These are phyloP conservation scores for Peronospora farinosa DNA, from an alignment of 352 stramenopile species.

Conservation along the genomic window DNA sequence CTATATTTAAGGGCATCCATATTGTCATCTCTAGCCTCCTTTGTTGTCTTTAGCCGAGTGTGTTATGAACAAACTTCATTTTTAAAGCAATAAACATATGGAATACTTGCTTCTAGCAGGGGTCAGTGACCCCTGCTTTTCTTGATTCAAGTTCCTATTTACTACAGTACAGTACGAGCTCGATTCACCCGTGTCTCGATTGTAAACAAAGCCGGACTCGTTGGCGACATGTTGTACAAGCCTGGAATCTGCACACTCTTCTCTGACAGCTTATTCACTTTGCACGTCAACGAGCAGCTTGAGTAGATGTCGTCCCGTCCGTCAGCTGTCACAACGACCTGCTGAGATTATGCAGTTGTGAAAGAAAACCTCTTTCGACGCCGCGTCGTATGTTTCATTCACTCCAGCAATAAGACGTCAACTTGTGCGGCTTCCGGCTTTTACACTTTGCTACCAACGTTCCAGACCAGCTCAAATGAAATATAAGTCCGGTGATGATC, in stretches of 20 bases:
- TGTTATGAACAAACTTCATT: not conserved
- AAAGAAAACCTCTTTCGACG: constrained; percentile 54
- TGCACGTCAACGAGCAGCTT: constrained; percentile 38
- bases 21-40: constrained; percentile 8
- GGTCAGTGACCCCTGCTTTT: constrained; percentile 14
- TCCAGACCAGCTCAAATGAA: constrained; percentile 66
- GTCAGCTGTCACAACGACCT: constrained; percentile 43
- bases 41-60: constrained; percentile 6
- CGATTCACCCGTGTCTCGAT: constrained; percentile 44
- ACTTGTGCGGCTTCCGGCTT: constrained; percentile 36
- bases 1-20: constrained; percentile 29
- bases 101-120: too few relatives aligned
- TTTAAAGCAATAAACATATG: too few relatives aligned
- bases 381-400: constrained; percentile 59
- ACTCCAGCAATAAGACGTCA: constrained; percentile 62
- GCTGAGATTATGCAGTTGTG: constrained; percentile 63
- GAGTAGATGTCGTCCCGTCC: constrained; percentile 58
- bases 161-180: constrained; percentile 42
- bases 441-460: constrained; percentile 36
- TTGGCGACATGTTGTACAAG: constrained; percentile 52
- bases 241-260: constrained; percentile 25
- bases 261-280: not conserved
- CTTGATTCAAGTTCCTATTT: not conserved
- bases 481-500: constrained; percentile 55
- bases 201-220: constrained; percentile 62